Conservation (phyloP, 106 monocot genomes). For the Dendrobium huoshanense region DNA sequence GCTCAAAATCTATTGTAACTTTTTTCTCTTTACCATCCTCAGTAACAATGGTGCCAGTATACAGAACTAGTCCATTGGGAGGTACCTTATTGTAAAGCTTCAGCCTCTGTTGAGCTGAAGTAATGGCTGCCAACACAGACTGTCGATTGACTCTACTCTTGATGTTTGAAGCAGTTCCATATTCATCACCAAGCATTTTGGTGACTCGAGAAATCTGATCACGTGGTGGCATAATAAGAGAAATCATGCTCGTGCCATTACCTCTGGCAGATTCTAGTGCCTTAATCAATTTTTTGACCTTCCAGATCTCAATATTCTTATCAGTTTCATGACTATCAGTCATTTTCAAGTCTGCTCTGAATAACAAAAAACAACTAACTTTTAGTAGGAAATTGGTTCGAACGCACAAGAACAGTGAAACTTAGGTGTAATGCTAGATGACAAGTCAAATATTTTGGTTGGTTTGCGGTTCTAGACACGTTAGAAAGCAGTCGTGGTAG, state of each 20-base stretch:
- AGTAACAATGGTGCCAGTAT: constrained; percentile 20
- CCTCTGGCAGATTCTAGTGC: constrained; percentile 22
- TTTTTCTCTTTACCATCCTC: constrained; percentile 24
- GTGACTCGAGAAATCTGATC: constrained; percentile 23
- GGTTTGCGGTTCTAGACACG: no score
- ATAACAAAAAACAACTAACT: not conserved
- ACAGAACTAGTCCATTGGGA: constrained; percentile 18
- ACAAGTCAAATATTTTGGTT: not conserved
- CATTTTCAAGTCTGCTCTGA: constrained; percentile 8
- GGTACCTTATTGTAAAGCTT: constrained; percentile 24
- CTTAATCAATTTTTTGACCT: constrained; percentile 20
- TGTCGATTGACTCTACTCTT: constrained; percentile 21
- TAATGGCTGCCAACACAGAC: constrained; percentile 19
- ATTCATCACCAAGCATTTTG: constrained; percentile 24
- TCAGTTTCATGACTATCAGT: constrained; percentile 17
- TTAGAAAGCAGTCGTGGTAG: not conserved
- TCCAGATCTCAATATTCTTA: constrained; percentile 23
- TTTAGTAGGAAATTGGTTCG: not conserved
- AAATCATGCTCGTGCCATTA: constrained; percentile 28
- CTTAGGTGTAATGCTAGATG: not conserved
- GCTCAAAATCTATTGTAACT: constrained; percentile 22
- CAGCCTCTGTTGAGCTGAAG: constrained; percentile 21
- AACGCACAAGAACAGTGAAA: not conserved
- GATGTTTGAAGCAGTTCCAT: constrained; percentile 27
- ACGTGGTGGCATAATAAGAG: constrained; percentile 17